Evolutionary conservation across 345 rosid genomes (phyloP).

Genomic region (Acer negundo): DNA sequence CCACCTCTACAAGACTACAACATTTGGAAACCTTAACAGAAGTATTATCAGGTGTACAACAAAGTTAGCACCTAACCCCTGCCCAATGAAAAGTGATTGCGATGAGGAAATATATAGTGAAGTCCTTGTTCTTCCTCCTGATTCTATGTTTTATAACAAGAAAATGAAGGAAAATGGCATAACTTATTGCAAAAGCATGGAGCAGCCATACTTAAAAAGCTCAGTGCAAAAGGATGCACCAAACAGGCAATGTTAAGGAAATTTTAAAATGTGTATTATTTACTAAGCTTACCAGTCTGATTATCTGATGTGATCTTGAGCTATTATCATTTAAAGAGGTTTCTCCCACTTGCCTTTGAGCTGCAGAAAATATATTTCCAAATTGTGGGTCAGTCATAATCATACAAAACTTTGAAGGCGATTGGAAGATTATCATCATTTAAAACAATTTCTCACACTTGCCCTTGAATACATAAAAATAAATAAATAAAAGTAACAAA

Average conservation of each 20-base stretch:
- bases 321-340: constrained; percentile 89
- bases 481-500: not conserved
- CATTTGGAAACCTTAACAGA: not conserved
- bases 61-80: not conserved
- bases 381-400: not conserved
- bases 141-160: not conserved
- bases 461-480: not conserved
- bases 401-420: constrained; percentile 7
- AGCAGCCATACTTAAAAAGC: not conserved
- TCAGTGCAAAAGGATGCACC: not conserved
- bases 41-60: not conserved
- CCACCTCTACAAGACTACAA: not conserved
- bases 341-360: constrained; percentile 96
- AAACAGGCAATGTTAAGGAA: not conserved
- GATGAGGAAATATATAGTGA: not conserved
- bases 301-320: constrained; percentile 97
- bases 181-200: not conserved
- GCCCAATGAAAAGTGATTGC: not conserved
- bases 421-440: not conserved
- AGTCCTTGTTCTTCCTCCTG: not conserved
- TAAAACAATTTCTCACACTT: not conserved
- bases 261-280: not conserved
- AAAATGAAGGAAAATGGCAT: not conserved
- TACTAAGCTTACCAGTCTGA: constrained; percentile 70
- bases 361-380: constrained; percentile 43